Conservation (phyloP, 192 early-diverging fungal genomes). For the Coemansia sp. region DNA sequence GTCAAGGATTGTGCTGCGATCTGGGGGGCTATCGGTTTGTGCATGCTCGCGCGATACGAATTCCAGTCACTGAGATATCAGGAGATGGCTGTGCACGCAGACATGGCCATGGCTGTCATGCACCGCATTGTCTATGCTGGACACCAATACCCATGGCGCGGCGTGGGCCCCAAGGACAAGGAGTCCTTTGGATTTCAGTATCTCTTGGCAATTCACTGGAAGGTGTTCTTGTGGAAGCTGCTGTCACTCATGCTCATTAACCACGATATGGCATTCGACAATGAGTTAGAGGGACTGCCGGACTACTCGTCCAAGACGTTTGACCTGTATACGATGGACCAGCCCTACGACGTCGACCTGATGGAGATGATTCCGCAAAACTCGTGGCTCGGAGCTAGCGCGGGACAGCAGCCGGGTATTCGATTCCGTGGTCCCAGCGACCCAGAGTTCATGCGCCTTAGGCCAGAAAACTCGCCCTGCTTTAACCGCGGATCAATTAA, state of each 20-base stretch:
- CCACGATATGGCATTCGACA: neutral
- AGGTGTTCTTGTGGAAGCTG: constrained; percentile 43
- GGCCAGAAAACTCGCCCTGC: constrained; percentile 39
- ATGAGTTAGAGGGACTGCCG: constrained; percentile 21
- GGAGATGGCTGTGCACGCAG: constrained; percentile 44
- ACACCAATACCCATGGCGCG: constrained; percentile 37
- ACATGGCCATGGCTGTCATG: constrained; percentile 49
- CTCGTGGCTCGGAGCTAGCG: constrained; percentile 29
- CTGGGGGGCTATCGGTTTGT: constrained; percentile 44
- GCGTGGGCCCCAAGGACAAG: constrained; percentile 22
- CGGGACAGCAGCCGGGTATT: constrained; percentile 6
- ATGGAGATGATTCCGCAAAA: constrained; percentile 35
- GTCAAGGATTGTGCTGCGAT: constrained; percentile 28
- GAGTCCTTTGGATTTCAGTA: constrained; percentile 49
- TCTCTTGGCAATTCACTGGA: constrained; percentile 43
- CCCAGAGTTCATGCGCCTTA: constrained; percentile 36
- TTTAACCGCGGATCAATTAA: constrained; percentile 21
- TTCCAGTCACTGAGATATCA: constrained; percentile 49
- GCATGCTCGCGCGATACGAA: constrained; percentile 46
- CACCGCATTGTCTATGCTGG: constrained; percentile 35
- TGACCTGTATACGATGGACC: constrained; percentile 34
- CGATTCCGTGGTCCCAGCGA: constrained; percentile 46
- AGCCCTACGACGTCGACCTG: constrained; percentile 37
- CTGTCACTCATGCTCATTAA: constrained; percentile 36
- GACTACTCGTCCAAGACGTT: constrained; percentile 49